Evolutionary conservation across 306 rosid species (phyloP).

Genomic region (Morella rubra): DNA sequence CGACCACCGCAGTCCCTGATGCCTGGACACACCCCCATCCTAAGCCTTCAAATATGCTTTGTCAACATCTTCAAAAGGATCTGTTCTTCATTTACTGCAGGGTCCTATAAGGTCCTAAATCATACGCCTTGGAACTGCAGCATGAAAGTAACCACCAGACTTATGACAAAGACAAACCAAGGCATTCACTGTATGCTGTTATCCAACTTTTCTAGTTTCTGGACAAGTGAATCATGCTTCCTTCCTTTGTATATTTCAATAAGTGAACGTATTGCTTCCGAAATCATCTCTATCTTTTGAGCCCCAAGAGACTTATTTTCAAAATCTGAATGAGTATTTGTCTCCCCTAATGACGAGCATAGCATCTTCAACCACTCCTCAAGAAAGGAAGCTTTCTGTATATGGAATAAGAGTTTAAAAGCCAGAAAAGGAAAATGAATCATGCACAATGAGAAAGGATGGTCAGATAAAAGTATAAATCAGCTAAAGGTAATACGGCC

Average conservation of each 20-base stretch:
- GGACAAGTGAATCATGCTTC: constrained; percentile 45
- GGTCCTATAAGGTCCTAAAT: background rate
- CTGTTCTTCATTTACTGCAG: background rate
- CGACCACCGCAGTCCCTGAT: background rate
- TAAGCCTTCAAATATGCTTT: background rate
- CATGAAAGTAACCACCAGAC: background rate
- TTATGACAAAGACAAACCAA: background rate
- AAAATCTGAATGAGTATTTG: constrained; percentile 34
- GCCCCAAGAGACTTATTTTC: constrained; percentile 43
- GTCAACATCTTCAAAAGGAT: background rate
- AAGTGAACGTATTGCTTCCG: constrained; percentile 61
- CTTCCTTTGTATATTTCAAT: constrained; percentile 56
- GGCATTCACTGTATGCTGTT: constrained; percentile 21
- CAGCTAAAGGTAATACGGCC: background rate
- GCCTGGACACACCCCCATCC: constrained; percentile 1
- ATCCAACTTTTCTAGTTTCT: constrained; percentile 63
- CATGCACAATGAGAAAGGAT: background rate
- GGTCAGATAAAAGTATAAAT: background rate
- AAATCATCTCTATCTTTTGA: constrained; percentile 64
- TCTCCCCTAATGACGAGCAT: constrained; percentile 45
- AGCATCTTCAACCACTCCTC: constrained; percentile 79
- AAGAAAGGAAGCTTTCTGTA: constrained; percentile 69
- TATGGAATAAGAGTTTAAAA: constrained; percentile 10
- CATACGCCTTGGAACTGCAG: background rate
- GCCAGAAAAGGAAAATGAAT: constrained; percentile 9